Evolutionary conservation across 2,329 filamentous ascomycete species (phyloP).

Genomic region (Exophiala dermatitidis): DNA sequence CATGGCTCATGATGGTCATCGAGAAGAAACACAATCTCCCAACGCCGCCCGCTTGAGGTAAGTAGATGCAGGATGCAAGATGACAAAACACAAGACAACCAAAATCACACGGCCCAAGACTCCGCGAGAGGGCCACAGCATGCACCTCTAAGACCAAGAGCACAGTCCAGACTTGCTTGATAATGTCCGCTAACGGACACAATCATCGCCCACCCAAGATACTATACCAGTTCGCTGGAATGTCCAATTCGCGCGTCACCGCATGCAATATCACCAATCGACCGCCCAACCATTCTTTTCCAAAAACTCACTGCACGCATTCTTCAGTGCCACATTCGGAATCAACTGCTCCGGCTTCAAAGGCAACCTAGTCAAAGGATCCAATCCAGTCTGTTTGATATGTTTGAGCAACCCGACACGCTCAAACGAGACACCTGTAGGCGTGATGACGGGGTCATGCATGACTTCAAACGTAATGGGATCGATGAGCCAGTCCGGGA

Average conservation of each 20-base stretch:
- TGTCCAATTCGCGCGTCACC: background rate
- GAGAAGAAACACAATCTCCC: too few species aligned
- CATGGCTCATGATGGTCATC: too few species aligned
- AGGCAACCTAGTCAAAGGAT: conserved; percentile 76
- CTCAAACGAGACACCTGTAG: conserved; percentile 86
- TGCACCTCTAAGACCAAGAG: too few species aligned
- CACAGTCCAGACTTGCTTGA: too few species aligned
- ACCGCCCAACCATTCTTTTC: conserved; percentile 85
- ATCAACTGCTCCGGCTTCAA: conserved; percentile 63
- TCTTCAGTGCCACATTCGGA: conserved; percentile 72
- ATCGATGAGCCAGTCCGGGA: conserved; percentile 45
- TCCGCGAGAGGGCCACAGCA: too few species aligned
- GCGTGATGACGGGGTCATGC: conserved; percentile 49
- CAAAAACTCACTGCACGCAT: conserved; percentile 79
- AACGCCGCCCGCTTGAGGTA: too few species aligned
- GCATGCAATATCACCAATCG: conserved; percentile 58
- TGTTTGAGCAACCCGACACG: conserved; percentile 79
- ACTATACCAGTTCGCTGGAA: background rate
- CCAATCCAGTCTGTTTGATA: conserved; percentile 63
- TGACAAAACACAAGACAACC: too few species aligned
- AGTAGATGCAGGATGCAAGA: too few species aligned
- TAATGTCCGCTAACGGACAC: too few species aligned
- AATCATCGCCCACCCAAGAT: background rate
- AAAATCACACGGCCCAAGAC: too few species aligned
- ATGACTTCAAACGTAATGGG: conserved; percentile 46